phyloP scores from a whole-genome alignment of 108 stramenopile genomes.

The Nannochloropsis salina region DNA sequence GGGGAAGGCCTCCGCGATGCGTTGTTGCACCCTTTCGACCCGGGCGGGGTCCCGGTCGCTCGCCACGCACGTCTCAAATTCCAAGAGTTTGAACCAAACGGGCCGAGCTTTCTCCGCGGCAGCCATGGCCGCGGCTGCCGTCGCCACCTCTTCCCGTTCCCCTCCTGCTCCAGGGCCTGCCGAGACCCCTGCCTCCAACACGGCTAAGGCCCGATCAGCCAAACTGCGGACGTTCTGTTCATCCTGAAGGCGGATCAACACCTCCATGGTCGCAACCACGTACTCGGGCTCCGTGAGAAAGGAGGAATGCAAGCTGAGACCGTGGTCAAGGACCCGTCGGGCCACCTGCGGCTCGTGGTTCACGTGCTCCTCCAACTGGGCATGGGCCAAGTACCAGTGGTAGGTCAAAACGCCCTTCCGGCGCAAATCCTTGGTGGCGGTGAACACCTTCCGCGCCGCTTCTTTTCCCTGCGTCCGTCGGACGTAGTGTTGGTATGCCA shows the following conservation, averaged over 20 bases:
- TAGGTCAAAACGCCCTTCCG: constrained; percentile 26
- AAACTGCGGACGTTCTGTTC: not conserved
- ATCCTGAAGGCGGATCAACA: constrained; percentile 27
- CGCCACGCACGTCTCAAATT: not conserved
- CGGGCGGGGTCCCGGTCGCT: not conserved
- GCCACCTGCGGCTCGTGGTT: constrained; percentile 43
- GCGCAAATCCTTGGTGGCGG: constrained; percentile 20
- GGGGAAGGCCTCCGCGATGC: not conserved
- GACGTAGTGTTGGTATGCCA: constrained; percentile 41
- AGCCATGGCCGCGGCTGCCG: not conserved
- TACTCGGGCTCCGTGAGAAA: constrained; percentile 42
- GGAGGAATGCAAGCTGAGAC: constrained; percentile 30
- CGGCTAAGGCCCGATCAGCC: not conserved
- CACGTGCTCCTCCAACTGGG: constrained; percentile 39
- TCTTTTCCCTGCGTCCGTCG: constrained; percentile 35
- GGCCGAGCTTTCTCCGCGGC: not conserved
- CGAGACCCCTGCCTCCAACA: not conserved
- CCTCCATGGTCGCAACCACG: constrained; percentile 29
- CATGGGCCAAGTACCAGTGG: constrained; percentile 38
- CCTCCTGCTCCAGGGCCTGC: not conserved
- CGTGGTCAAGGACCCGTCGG: constrained; percentile 28
- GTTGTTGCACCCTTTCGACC: not conserved
- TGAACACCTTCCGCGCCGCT: constrained; percentile 35
- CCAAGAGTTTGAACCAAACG: not conserved
- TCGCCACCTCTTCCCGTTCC: constrained; percentile 12